Conservation (phyloP, 371 early-diverging fungal species). For the Haplosporangium sp. region DNA sequence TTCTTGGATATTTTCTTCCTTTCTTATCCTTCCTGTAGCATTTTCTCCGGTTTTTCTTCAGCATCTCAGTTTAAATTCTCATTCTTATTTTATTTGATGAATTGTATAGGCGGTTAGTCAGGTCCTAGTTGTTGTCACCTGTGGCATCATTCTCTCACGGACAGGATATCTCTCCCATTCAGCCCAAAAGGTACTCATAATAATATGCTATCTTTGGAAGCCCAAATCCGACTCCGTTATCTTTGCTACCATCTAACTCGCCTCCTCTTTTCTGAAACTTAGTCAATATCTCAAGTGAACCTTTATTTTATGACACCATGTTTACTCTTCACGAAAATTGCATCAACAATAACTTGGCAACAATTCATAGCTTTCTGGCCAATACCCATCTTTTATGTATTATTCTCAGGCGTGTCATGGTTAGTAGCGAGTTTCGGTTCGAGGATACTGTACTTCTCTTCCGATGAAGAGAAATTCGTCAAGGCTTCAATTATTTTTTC, state of each 20-base stretch:
- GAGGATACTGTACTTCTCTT: constrained; percentile 54
- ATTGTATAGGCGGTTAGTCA: constrained; percentile 43
- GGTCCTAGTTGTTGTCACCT: constrained; percentile 34
- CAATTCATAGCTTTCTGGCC: constrained; percentile 78
- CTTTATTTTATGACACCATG: constrained; percentile 82
- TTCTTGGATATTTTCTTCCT: no score
- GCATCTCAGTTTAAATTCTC: background rate
- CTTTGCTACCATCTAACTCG: background rate
- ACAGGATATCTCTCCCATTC: constrained; percentile 42
- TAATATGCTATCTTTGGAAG: background rate
- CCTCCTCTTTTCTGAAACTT: constrained; percentile 6
- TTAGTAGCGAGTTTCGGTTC: constrained; percentile 60
- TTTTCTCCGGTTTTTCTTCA: no score
- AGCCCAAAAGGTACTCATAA: constrained; percentile 42
- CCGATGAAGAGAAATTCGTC: constrained; percentile 69
- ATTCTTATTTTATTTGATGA: background rate
- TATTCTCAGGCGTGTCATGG: constrained; percentile 63
- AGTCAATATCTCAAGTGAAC: constrained; percentile 79
- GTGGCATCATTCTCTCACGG: constrained; percentile 39
- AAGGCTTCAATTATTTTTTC: constrained; percentile 74
- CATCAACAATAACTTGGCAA: constrained; percentile 68
- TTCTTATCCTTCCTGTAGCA: no score
- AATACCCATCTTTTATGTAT: constrained; percentile 70
- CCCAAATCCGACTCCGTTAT: background rate
- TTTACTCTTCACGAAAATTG: constrained; percentile 78